phyloP scores from a whole-genome alignment of 1,284 basidiomycete species.

The Golubevia pallescens region DNA sequence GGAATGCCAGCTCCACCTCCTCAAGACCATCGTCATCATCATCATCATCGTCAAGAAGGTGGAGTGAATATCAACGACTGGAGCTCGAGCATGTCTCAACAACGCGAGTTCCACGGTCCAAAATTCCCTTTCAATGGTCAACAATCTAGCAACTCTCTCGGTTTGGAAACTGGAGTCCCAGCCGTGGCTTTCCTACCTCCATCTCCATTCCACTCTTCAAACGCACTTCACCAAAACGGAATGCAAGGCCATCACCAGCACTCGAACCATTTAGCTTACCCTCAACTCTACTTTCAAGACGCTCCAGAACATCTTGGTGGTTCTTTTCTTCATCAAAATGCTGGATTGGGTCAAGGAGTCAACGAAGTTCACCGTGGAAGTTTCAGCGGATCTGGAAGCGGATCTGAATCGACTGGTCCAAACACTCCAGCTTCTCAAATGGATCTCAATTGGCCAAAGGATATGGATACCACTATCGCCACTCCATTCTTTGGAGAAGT shows the following conservation, averaged over 20 bases:
- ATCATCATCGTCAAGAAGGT: neutral
- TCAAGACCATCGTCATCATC: too few species aligned
- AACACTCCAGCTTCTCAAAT: neutral
- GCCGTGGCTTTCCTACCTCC: neutral
- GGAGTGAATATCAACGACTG: neutral
- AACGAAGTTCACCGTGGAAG: neutral
- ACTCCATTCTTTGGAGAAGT: neutral
- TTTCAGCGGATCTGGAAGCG: neutral
- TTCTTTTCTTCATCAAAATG: neutral
- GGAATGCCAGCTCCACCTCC: neutral
- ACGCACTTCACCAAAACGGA: neutral
- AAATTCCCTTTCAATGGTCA: too few species aligned
- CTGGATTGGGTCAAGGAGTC: neutral
- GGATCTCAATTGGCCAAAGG: neutral
- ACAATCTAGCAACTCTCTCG: neutral
- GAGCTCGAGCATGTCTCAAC: neutral
- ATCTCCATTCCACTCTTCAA: neutral
- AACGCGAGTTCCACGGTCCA: neutral
- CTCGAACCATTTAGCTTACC: neutral
- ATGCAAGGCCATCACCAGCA: too few species aligned
- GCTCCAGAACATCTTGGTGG: neutral
- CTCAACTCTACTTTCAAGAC: neutral
- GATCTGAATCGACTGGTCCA: neutral
- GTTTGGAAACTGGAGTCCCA: neutral
- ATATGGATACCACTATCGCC: neutral